phyloP scores from a whole-genome alignment of 768 basidiomycete species.

The Leucogyrophana mollusca region DNA sequence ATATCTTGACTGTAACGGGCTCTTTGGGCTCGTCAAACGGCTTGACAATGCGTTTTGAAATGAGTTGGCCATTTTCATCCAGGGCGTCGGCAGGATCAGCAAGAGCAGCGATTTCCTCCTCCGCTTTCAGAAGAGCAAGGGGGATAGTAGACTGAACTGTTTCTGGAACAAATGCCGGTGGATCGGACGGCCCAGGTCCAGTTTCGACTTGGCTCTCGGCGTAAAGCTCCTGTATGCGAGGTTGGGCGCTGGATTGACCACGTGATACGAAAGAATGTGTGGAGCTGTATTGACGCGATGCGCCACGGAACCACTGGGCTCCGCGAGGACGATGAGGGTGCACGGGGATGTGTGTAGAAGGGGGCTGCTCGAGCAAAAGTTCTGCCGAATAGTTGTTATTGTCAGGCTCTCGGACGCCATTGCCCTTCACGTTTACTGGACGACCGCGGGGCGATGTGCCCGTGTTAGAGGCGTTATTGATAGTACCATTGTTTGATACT shows the following conservation, averaged over 20 bases:
- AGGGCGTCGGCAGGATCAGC: constrained; percentile 10
- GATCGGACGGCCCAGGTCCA: constrained; percentile 25
- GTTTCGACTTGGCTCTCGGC: constrained; percentile 31
- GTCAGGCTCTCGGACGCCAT: constrained; percentile 23
- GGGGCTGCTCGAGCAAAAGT: constrained; percentile 39
- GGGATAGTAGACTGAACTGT: constrained; percentile 66
- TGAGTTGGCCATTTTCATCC: constrained; percentile 19
- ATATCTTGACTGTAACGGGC: constrained; percentile 47
- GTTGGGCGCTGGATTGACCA: constrained; percentile 32
- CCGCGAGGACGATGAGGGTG: constrained; percentile 30
- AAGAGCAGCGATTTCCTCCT: constrained; percentile 24
- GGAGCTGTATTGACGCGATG: constrained; percentile 39
- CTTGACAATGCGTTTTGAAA: constrained; percentile 11
- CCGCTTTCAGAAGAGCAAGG: constrained; percentile 42
- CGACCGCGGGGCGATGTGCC: constrained; percentile 34
- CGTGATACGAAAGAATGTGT: constrained; percentile 39
- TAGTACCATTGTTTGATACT: constrained; percentile 34
- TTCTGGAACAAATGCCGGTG: constrained; percentile 49
- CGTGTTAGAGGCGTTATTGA: constrained; percentile 33
- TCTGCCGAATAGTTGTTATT: constrained; percentile 36
- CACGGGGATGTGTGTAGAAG: constrained; percentile 42
- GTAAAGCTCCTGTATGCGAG: constrained; percentile 48
- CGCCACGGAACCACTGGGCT: constrained; percentile 33
- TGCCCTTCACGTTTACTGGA: constrained; percentile 28
- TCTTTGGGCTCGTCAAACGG: constrained; percentile 28